Evolutionary conservation across 352 stramenopile genomes (phyloP), one percentile per base, ranked within the genome.

Genomic region (Phytophthora colocasiae): DNA sequence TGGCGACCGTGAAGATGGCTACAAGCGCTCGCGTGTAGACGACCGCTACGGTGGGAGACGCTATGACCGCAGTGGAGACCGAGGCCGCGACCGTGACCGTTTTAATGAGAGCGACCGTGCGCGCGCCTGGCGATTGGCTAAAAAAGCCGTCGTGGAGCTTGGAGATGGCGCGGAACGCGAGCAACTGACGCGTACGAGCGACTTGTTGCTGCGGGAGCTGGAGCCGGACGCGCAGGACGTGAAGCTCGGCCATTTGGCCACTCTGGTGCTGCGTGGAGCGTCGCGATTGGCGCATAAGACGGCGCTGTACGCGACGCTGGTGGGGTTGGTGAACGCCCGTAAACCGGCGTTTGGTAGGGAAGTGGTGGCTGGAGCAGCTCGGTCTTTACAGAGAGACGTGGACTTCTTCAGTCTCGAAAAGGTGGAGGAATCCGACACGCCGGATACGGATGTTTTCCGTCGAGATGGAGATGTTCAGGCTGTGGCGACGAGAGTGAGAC

Each of bases 121-220:
- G 38, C 81, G 85, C 11, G 68, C 80, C 24, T 94, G 85, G 85
- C 83, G 85, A 6, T 58, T 94, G 45, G 73, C 81, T 29, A 92
- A 92, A 62, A 92, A 95, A 63, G 77, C 71, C 22, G 64, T 93
- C 43, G 71, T 95, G 36, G 83, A 93, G 61, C 72, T 93, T 2
- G 78, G 82, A 8, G 84, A 91, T 58, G 76, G 80, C 46, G 78
- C 75, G 29, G 69, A 88, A 52, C 81, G 74, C 36, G 81, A 90
- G 12, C 74, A 90, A 24, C 54, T 92, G 22, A 51, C 58, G 40
- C 78, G 77, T 36, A 77, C 77, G 5, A 73, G 73, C 27, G 51
- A 63, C 0, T 64, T 82, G 47, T 69, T 92, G 43, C 54, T 86
- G 14, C 59, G 54, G 17, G 83, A 94, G 66, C 54, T 92, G 26